Evolutionary conservation across 495 filamentous ascomycete genomes (phyloP).

Genomic region (Xylaria bambusicola): DNA sequence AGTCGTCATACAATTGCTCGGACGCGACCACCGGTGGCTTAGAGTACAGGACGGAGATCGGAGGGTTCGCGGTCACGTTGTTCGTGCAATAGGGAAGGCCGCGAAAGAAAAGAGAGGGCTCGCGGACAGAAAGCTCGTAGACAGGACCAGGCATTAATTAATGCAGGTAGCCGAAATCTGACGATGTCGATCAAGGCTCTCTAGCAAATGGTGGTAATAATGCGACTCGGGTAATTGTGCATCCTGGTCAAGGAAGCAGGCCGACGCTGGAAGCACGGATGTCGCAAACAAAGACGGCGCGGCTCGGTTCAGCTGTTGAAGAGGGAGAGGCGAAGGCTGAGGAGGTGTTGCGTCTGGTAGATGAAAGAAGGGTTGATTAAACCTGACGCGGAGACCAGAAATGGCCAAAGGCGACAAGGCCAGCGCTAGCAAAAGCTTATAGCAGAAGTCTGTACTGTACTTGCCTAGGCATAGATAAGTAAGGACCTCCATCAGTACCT

Average conservation of each 20-base stretch:
- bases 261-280: not conserved
- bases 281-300: not conserved
- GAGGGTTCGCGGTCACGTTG: not conserved
- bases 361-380: constrained; percentile 15
- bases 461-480: too few species aligned
- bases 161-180: not conserved
- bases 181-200: constrained; percentile 3
- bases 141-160: not conserved
- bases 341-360: constrained; percentile 2
- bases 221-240: constrained; percentile 7
- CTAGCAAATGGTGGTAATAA: not conserved
- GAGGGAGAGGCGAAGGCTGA: not conserved
- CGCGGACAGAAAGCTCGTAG: not conserved
- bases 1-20: not conserved
- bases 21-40: constrained; percentile 5
- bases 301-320: not conserved
- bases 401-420: not conserved
- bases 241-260: not conserved
- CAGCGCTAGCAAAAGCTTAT: too few species aligned
- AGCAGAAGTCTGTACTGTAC: too few species aligned
- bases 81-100: not conserved
- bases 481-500: too few species aligned
- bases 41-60: not conserved
- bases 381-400: constrained; percentile 1
- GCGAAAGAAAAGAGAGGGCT: not conserved